A percentile compares a stretch with the other conserved stretches of the same genome.
Conservation (phyloP, 768 basidiomycete species). For the Boletus rubescentipes region DNA sequence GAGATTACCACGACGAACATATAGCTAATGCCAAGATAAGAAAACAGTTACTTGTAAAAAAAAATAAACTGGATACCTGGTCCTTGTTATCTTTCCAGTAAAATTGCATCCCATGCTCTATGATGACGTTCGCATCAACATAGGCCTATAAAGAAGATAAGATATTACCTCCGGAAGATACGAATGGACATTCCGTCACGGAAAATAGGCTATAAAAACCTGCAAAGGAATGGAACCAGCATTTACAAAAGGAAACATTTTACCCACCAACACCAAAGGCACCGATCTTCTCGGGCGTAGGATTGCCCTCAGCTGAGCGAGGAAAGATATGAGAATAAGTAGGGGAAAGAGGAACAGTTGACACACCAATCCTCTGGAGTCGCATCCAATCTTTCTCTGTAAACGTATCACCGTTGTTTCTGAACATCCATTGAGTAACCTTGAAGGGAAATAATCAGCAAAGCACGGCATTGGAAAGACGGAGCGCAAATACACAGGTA, state of each 20-base stretch:
- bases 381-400: constrained; percentile 85
- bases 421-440: constrained; percentile 81
- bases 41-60: not conserved
- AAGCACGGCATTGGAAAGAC: not conserved
- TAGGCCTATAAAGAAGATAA: not conserved
- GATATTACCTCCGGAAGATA: not conserved
- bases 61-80: not conserved
- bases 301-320: constrained; percentile 80
- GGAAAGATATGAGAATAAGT: too few species aligned
- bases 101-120: not conserved
- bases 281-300: constrained; percentile 92
- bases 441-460: constrained; percentile 23
- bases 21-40: not conserved
- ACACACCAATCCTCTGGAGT: constrained; percentile 83
- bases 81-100: not conserved
- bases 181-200: constrained; percentile 42
- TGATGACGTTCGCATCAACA: not conserved
- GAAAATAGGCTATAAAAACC: constrained; percentile 81
- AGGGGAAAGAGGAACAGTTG: too few species aligned
- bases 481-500: constrained; percentile 40
- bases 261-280: constrained; percentile 83
- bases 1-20: not conserved
- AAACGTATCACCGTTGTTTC: constrained; percentile 84
- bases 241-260: not conserved
- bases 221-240: constrained; percentile 12